Evolutionary conservation across 495 filamentous ascomycete genomes (phyloP).

Genomic region (Aspergillus saccharolyticus): DNA sequence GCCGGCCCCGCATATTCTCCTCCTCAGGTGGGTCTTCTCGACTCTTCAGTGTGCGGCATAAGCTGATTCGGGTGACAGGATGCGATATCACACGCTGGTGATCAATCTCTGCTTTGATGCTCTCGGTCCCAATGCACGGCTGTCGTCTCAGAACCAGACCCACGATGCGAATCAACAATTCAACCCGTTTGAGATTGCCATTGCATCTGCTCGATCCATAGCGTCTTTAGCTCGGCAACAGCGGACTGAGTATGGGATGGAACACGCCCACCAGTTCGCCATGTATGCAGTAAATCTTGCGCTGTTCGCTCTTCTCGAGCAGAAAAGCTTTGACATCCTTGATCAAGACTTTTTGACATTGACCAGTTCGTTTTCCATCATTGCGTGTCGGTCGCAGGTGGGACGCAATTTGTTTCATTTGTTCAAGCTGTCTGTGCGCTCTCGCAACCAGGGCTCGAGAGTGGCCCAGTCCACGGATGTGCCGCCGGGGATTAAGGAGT

Average conservation of each 20-base stretch:
- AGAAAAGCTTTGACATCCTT: constrained; percentile 22
- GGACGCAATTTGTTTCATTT: constrained; percentile 24
- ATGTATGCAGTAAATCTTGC: constrained; percentile 31
- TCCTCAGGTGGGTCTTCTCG: constrained; percentile 23
- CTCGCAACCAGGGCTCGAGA: constrained; percentile 6
- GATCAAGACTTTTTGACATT: constrained; percentile 27
- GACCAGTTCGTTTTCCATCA: constrained; percentile 22
- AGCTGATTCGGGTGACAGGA: constrained; percentile 11
- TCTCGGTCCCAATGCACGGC: constrained; percentile 8
- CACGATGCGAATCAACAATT: neutral
- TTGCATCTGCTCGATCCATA: constrained; percentile 24
- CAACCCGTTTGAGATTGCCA: constrained; percentile 9
- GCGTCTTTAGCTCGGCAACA: constrained; percentile 16
- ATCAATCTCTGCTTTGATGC: constrained; percentile 27
- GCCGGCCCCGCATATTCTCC: constrained; percentile 26
- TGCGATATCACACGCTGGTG: constrained; percentile 28
- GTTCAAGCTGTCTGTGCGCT: constrained; percentile 25
- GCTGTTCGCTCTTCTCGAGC: constrained; percentile 25
- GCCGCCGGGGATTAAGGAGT: constrained; percentile 14
- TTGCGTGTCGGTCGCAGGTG: constrained; percentile 24
- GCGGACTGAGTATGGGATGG: constrained; percentile 22
- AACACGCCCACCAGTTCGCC: constrained; percentile 28
- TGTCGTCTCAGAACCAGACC: neutral
- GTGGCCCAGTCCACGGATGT: neutral
- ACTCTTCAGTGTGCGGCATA: too few relatives aligned